Base-by-base conservation (phyloP, 345 rosid genomes). In the Zanthoxylum bungeanum region DNA sequence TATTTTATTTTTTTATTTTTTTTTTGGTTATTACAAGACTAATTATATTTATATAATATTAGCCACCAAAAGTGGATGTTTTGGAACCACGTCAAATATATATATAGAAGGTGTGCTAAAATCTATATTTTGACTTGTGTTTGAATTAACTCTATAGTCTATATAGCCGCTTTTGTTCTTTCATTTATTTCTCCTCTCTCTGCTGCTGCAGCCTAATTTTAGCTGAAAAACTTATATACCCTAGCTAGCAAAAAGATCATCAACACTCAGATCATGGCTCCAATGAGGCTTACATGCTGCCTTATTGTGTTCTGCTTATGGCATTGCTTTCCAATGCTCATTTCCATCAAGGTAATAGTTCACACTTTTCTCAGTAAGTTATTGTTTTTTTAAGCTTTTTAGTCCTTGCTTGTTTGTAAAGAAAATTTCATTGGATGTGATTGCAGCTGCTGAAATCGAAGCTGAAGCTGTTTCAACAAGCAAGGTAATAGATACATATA, bases 31-130 rank as follows among this genome's bases (percentile, higher is more conserved):
- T 2, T 30, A n/a, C 27, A 46, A 46, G 25, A 60, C 36, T 33
- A 2, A 17, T 5, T 14, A 42, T 28, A 5, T 17, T 57, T 27
- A 57, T 8, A 28, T 4, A 4, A 57, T 16, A 28, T 5, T 64
- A 37, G 61, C n/a, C n/a, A 37, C 31, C 40, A 30, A 12, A 61
- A 67, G 27, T 55, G 80, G 59, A 78, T 75, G 84, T 72, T 76
- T 79, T 14, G 6, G 3, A 44, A 14, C 49, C 19, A 14, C 12
- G 12, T 44, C 12, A 4, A 3, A 14, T 44, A 44, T 40, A 40
- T 2, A 11, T 11, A 42, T n/a, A n/a, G n/a, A n/a, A n/a, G n/a
- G 9, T 16, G 19, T 42, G 17, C 62, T 72, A 61, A 55, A 53
- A 33, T 53, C 80, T 56, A 47, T 68, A 46, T 4, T n/a, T 62